Evolutionary conservation across 345 rosid genomes (phyloP).

Genomic region (Eucalyptus regnans): DNA sequence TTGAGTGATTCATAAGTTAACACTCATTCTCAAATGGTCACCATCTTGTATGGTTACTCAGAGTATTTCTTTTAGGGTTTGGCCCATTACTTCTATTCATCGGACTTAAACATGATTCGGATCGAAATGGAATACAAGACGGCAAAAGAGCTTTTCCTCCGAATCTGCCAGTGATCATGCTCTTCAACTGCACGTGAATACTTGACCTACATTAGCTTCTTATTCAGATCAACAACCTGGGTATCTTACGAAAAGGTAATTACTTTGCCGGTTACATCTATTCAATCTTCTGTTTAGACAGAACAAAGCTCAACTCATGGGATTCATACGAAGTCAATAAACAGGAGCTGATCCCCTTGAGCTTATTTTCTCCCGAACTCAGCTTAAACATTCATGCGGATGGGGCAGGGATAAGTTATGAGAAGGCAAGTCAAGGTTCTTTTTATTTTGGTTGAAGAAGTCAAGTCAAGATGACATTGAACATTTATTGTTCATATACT

Average conservation of each 20-base stretch:
- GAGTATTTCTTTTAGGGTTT: background rate
- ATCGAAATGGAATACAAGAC: background rate
- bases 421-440: no score
- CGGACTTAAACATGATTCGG: fast-evolving
- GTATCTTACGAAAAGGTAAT: background rate
- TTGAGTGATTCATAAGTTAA: background rate
- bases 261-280: background rate
- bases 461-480: no score
- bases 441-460: no score
- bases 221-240: background rate
- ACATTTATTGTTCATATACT: no score
- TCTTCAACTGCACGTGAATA: background rate
- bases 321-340: background rate
- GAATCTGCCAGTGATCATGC: background rate
- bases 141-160: background rate
- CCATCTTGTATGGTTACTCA: background rate
- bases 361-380: background rate
- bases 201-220: background rate
- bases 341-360: background rate
- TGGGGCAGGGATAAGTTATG: no score
- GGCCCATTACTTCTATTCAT: background rate
- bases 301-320: background rate
- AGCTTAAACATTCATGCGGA: background rate
- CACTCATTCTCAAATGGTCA: fast-evolving
- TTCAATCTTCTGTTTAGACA: background rate